These are phyloP conservation scores for Medicago lupulina DNA, from an alignment of 306 rosid genomes.

Conservation along the genomic window DNA sequence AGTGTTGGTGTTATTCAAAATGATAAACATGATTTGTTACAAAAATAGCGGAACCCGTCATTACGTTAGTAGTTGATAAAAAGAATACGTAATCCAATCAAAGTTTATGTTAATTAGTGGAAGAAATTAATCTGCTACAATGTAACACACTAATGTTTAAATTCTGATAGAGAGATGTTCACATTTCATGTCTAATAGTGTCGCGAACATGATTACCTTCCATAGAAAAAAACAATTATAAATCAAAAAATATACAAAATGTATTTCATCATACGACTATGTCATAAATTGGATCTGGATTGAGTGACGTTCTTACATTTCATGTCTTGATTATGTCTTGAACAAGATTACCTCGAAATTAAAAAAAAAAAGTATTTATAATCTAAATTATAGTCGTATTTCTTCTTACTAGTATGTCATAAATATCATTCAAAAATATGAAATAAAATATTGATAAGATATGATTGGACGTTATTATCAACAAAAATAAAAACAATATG, in stretches of 20 bases:
- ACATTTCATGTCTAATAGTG: too few species aligned
- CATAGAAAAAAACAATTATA: too few species aligned
- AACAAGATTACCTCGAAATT: too few species aligned
- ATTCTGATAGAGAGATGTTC: neutral
- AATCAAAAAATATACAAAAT: too few species aligned
- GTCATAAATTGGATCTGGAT: neutral
- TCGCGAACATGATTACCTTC: too few species aligned
- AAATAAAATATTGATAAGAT: neutral
- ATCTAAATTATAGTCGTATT: neutral
- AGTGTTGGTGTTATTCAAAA: too few species aligned
- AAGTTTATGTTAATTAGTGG: neutral
- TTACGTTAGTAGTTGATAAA: neutral
- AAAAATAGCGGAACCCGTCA: too few species aligned
- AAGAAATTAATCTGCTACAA: neutral
- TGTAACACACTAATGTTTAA: neutral
- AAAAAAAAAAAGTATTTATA: neutral
- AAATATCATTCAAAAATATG: neutral
- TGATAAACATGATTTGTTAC: too few species aligned
- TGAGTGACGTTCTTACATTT: too few species aligned
- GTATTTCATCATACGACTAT: too few species aligned
- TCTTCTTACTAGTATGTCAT: neutral
- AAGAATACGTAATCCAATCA: neutral
- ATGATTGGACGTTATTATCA: neutral
- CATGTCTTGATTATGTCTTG: neutral
- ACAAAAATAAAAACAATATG: neutral